Evolutionary conservation across 345 rosid genomes (phyloP).

Genomic region (Draba incana): DNA sequence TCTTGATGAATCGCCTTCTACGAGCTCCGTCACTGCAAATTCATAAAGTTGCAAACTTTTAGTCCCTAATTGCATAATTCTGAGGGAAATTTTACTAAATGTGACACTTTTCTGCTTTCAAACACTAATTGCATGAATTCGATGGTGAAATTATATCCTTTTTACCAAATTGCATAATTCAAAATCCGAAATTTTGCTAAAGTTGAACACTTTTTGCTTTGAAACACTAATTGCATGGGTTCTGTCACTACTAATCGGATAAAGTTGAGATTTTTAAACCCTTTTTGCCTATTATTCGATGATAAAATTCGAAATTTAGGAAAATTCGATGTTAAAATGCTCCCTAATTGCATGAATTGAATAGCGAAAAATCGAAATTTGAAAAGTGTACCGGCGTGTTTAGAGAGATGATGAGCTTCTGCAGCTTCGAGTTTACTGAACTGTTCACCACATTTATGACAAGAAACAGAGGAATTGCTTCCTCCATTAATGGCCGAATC

Average conservation of each 20-base stretch:
- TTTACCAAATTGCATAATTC: too few species aligned
- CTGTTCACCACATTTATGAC: conserved; percentile 97
- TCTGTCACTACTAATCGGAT: neutral
- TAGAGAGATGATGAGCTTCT: conserved; percentile 95
- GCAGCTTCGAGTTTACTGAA: conserved; percentile 93
- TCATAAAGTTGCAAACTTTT: neutral
- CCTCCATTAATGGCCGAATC: conserved; percentile 56
- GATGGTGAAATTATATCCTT: too few species aligned
- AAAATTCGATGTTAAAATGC: too few species aligned
- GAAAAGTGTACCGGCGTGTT: conserved; percentile 77
- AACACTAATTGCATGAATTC: neutral
- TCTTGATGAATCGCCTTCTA: conserved; percentile 96
- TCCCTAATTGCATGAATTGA: neutral
- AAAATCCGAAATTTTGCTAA: too few species aligned
- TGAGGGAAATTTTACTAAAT: neutral
- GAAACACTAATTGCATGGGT: neutral
- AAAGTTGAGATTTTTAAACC: conserved; percentile 3
- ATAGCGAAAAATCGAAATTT: too few species aligned
- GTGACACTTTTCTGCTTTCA: neutral
- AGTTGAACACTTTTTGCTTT: too few species aligned
- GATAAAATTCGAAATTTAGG: neutral
- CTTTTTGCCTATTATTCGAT: too few species aligned
- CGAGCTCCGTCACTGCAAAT: conserved; percentile 84
- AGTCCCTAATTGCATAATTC: neutral
- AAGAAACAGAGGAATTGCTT: conserved; percentile 57